Base-by-base conservation (phyloP, 2,329 filamentous ascomycete species). In the Pseudogymnoascus sp. region DNA sequence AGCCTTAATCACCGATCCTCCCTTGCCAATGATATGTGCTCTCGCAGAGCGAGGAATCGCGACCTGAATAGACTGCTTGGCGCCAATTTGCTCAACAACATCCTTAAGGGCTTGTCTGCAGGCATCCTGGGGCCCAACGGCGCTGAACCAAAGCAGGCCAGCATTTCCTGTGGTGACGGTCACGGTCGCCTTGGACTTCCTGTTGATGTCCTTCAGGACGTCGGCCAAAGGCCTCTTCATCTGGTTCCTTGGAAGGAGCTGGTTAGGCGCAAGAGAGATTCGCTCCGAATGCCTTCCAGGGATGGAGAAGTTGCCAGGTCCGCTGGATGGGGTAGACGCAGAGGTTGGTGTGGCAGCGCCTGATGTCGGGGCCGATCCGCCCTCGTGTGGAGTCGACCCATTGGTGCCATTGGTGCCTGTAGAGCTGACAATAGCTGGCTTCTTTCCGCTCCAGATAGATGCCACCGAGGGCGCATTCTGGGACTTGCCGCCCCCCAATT, bases 21-120 rank as follows among this genome's bases (percentile, higher is more conserved):
- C 88, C 73, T 91, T 92, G 70, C 95, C 96, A 74, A 99, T 98
- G 76, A 99, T 93, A 76, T 93, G 89, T 62, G 93, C 86, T 67
- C 92, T 87, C 21, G 92, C 86, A 41, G 92, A 93, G 60, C 88
- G 84, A 62, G 93, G 95, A 68, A 99, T 89, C 2, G 90, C 82
- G 60, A 98, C 85, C 68, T 86, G 88, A 73, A 90, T 82, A 62
- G 83, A 82, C 80, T 87, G 84, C 84, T 88, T 63, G 19, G 34
- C 85, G 72, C 93, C 93, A 71, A 99, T 89, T 74, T 96, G 90
- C 72, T 89, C 87, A 54, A 95, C 89, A 68, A 97, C 84, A 70
- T 97, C 92, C 80, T 90, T 93, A 73, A 98, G 83, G 64, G 93
- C 92, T 78, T 95, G 88, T 73, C 92, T 88, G 68, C 93, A 92